Percentiles rank a stretch among this genome's conserved stretches.
Evolutionary conservation across 2,329 filamentous ascomycete genomes (phyloP).

Genomic region (Claviceps monticola): DNA sequence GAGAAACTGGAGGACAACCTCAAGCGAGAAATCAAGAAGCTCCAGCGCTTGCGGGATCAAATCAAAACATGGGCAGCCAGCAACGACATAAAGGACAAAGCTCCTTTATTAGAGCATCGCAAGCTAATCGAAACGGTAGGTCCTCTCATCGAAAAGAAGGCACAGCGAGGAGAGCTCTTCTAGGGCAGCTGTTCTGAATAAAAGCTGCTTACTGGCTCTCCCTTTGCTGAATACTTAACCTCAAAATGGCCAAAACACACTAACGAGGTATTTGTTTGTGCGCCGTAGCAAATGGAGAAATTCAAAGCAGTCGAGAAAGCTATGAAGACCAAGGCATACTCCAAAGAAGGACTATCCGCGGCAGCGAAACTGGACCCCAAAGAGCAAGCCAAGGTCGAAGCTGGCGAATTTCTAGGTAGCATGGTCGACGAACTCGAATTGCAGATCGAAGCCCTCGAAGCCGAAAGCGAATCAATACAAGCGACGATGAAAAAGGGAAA

Average conservation of each 20-base stretch:
- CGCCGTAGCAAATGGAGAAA: conserved; percentile 83
- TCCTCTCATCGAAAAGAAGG: conserved; percentile 11
- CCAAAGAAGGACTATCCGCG: conserved; percentile 88
- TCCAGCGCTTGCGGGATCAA: conserved; percentile 91
- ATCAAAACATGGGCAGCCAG: conserved; percentile 99
- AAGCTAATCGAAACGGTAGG: conserved; percentile 93
- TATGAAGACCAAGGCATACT: conserved; percentile 99
- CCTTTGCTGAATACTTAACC: background rate
- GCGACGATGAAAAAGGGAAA: conserved; percentile 92
- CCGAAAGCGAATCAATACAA: conserved; percentile 75
- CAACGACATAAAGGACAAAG: conserved; percentile 99
- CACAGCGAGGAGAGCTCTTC: background rate
- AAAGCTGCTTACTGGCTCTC: background rate
- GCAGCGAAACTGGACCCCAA: conserved; percentile 93
- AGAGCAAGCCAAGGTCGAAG: conserved; percentile 85
- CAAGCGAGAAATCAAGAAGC: conserved; percentile 99
- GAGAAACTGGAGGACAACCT: conserved; percentile 97
- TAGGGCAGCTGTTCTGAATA: background rate
- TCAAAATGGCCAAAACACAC: background rate
- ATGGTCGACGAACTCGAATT: conserved; percentile 89
- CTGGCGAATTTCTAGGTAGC: conserved; percentile 68
- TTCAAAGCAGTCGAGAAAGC: conserved; percentile 99
- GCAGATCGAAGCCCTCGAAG: conserved; percentile 86
- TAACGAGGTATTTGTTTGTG: background rate
- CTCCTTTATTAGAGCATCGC: conserved; percentile 81